Percentiles rank a stretch among this genome's conserved stretches.
Conservation (phyloP, 2,329 filamentous ascomycete genomes). For the Monilinia aucupariae region DNA sequence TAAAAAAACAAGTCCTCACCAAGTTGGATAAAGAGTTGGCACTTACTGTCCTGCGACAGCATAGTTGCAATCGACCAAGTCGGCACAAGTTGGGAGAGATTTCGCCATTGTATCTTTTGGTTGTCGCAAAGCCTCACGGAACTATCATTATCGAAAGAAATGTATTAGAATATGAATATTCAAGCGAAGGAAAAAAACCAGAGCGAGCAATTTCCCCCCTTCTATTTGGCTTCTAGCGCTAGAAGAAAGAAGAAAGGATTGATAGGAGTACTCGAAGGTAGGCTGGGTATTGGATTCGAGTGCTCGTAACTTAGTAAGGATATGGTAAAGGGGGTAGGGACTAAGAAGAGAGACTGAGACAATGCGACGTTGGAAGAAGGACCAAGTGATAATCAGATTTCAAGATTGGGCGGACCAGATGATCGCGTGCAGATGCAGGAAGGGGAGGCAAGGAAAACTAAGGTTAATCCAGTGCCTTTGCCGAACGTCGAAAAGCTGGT, state of each 20-base stretch:
- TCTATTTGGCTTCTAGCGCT: conserved; percentile 12
- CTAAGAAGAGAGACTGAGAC: background rate
- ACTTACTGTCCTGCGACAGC: conserved; percentile 83
- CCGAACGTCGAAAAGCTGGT: too few species aligned
- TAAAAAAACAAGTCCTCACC: conserved; percentile 20
- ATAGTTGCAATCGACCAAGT: conserved; percentile 64
- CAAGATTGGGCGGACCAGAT: conserved; percentile 6
- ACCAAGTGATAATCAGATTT: conserved; percentile 8
- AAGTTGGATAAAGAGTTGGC: conserved; percentile 3
- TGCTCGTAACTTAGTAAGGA: too few species aligned
- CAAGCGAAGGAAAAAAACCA: background rate
- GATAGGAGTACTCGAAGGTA: background rate
- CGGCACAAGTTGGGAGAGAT: conserved; percentile 41
- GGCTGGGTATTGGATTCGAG: conserved; percentile 17
- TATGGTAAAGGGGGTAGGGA: too few species aligned
- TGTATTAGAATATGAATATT: conserved; percentile 20
- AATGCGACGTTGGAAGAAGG: background rate
- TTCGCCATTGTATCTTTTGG: conserved; percentile 35
- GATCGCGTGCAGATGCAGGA: background rate
- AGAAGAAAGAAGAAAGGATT: background rate
- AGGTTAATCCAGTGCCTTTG: background rate
- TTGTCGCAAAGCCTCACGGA: conserved; percentile 25
- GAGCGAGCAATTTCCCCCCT: background rate
- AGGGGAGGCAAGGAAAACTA: too few species aligned
- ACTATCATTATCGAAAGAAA: conserved; percentile 33